phyloP scores from a whole-genome alignment of 352 stramenopile species.

The Pythium utonaiense region DNA sequence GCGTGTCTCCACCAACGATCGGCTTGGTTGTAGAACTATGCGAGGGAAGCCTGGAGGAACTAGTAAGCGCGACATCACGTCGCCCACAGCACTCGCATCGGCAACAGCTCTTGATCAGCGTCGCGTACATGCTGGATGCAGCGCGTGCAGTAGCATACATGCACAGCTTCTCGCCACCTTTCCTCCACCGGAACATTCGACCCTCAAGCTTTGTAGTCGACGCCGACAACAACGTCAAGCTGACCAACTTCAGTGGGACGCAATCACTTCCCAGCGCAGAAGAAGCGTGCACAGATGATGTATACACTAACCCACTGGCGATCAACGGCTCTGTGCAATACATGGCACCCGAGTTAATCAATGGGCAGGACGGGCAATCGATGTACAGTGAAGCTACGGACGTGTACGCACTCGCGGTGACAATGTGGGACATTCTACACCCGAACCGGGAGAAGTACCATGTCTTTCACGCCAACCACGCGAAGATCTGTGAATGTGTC shows the following conservation, averaged over 20 bases:
- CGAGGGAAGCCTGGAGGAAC: constrained; percentile 33
- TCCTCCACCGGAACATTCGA: constrained; percentile 53
- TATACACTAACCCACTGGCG: not conserved
- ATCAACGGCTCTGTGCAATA: constrained; percentile 39
- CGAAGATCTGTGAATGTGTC: constrained; percentile 30
- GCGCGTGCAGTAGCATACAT: constrained; percentile 41
- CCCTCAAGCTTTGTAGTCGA: constrained; percentile 62
- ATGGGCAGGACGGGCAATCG: constrained; percentile 15
- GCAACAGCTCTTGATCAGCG: constrained; percentile 31
- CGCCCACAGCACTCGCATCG: constrained; percentile 12
- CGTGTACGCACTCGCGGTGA: constrained; percentile 47
- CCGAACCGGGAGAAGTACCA: constrained; percentile 30
- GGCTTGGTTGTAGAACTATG: constrained; percentile 54
- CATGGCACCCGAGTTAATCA: constrained; percentile 62
- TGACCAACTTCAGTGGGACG: constrained; percentile 62
- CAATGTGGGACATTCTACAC: constrained; percentile 52
- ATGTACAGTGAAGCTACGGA: constrained; percentile 43
- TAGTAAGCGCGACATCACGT: constrained; percentile 17
- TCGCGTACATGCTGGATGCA: constrained; percentile 46
- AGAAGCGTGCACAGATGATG: no score
- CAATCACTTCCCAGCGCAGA: constrained; percentile 17
- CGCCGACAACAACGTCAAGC: constrained; percentile 33
- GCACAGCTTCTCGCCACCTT: constrained; percentile 47
- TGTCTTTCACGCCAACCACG: constrained; percentile 10
- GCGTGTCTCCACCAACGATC: constrained; percentile 51